Conservation (phyloP, 1,284 basidiomycete genomes). For the Singerocomus inundabilis region DNA sequence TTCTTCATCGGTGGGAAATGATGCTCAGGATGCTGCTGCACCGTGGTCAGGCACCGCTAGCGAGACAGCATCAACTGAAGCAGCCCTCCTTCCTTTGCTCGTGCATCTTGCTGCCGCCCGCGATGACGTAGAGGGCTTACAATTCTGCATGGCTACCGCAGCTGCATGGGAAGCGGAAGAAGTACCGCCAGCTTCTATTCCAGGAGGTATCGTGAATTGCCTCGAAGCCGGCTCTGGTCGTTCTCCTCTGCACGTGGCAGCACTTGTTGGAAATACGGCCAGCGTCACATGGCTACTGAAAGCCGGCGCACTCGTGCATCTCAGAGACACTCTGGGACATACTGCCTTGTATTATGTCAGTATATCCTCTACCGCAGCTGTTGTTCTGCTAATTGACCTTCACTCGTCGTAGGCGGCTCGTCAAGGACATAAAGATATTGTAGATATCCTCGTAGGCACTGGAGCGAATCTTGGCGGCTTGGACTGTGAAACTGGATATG, state of each 20-base stretch:
- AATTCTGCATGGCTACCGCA: constrained; percentile 51
- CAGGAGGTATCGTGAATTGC: constrained; percentile 69
- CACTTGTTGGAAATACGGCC: constrained; percentile 61
- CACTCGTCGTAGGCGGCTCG: constrained; percentile 56
- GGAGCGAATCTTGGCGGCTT: constrained; percentile 73
- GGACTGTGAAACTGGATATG: constrained; percentile 62
- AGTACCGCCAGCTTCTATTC: constrained; percentile 36
- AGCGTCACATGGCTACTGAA: constrained; percentile 64
- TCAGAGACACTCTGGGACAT: constrained; percentile 75
- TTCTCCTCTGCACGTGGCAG: constrained; percentile 80
- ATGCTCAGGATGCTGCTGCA: constrained; percentile 54
- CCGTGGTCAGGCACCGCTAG: constrained; percentile 76
- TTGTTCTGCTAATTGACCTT: not conserved
- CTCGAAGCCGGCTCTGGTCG: constrained; percentile 66
- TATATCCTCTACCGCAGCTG: constrained; percentile 7
- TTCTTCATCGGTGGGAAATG: constrained; percentile 37
- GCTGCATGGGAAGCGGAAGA: constrained; percentile 30
- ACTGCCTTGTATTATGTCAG: constrained; percentile 79
- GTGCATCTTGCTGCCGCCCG: constrained; percentile 74
- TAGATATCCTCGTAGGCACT: constrained; percentile 67
- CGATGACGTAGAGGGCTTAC: constrained; percentile 61
- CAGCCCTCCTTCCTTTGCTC: constrained; percentile 69
- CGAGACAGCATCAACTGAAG: constrained; percentile 65
- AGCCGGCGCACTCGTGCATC: constrained; percentile 84
- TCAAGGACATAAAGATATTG: constrained; percentile 59